These are phyloP conservation scores for Fusarium anthophilum DNA, from an alignment of 2,329 filamentous ascomycete species.

Conservation along the genomic window DNA sequence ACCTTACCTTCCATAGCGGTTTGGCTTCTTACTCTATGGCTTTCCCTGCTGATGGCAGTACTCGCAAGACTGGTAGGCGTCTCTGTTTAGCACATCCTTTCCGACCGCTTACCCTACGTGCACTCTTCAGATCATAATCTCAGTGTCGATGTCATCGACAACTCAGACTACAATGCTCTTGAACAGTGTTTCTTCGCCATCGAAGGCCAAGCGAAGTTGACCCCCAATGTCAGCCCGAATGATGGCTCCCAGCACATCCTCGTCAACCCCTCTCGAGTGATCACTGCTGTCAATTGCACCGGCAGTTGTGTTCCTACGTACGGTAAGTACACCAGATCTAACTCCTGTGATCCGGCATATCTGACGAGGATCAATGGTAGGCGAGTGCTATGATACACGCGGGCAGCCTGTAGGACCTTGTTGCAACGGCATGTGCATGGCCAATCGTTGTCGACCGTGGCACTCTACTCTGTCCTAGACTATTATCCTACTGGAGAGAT, in stretches of 20 bases:
- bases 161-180: neutral
- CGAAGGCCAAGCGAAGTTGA: neutral
- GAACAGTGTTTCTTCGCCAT: neutral
- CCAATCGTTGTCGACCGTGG: neutral
- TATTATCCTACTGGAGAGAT: neutral
- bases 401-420: neutral
- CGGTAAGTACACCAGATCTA: neutral
- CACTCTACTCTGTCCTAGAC: neutral
- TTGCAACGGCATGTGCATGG: neutral
- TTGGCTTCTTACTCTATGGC: neutral
- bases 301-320: neutral
- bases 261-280: neutral
- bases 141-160: neutral
- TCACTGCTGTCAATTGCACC: neutral
- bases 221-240: neutral
- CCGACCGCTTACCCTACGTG: neutral
- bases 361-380: neutral
- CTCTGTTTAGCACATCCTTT: neutral
- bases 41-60: neutral
- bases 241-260: neutral
- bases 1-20: neutral
- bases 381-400: neutral
- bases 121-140: neutral
- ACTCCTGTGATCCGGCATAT: neutral
- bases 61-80: neutral